These are phyloP conservation scores for Arachis stenosperma DNA, from an alignment of 306 rosid genomes.

Conservation along the genomic window DNA sequence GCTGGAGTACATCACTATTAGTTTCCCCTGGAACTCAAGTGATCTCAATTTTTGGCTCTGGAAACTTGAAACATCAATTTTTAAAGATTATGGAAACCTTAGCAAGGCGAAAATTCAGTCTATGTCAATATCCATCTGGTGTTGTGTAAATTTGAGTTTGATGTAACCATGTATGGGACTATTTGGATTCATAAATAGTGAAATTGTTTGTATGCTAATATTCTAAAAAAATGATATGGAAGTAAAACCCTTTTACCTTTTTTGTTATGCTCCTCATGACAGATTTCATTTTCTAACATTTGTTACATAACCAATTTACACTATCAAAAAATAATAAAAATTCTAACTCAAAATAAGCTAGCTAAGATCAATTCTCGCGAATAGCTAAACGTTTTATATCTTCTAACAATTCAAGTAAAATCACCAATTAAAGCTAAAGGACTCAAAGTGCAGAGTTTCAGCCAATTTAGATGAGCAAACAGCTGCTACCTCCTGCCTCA, in stretches of 20 bases:
- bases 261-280: neutral
- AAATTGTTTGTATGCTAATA: neutral
- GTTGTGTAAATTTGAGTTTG: neutral
- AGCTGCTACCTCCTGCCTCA: constrained; percentile 74
- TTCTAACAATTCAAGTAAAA: neutral
- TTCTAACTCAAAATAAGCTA: neutral
- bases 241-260: neutral
- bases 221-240: neutral
- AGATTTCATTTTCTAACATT: neutral
- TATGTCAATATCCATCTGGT: too few relatives aligned
- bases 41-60: neutral
- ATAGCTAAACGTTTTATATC: neutral
- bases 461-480: constrained; percentile 64
- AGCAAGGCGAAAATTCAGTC: too few relatives aligned
- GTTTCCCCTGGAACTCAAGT: constrained; percentile 15
- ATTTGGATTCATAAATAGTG: neutral
- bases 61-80: too few relatives aligned
- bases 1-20: constrained; percentile 34
- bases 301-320: neutral
- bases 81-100: too few relatives aligned
- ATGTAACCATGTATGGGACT: neutral
- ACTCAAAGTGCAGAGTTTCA: constrained; percentile 67
- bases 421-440: constrained; percentile 80
- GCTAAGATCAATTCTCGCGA: neutral
- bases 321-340: neutral